A percentile compares a stretch with the other conserved stretches of the same genome.
Conservation (phyloP, 106 monocot species). For the Dendrobium catenatum region DNA sequence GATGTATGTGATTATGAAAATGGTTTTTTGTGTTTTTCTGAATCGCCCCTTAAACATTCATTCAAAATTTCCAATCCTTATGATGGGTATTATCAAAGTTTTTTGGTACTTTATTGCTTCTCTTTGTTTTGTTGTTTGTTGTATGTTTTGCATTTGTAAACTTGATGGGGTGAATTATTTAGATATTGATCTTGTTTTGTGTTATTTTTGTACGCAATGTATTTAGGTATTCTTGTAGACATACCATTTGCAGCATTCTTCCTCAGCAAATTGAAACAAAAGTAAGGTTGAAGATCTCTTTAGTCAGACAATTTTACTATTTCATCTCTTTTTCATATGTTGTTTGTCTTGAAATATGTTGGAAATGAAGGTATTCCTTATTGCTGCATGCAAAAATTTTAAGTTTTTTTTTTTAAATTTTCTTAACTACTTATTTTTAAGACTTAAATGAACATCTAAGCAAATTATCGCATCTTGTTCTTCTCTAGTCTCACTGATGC, state of each 20-base stretch:
- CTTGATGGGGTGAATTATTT: background rate
- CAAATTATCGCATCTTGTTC: background rate
- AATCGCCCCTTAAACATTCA: too few relatives aligned
- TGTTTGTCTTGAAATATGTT: background rate
- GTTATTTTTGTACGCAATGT: constrained; percentile 73
- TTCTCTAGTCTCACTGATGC: background rate
- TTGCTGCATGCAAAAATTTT: background rate
- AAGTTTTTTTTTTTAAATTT: background rate
- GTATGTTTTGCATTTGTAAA: background rate
- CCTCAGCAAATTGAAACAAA: constrained; percentile 92
- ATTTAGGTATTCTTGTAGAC: constrained; percentile 95
- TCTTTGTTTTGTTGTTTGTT: background rate
- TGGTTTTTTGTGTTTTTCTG: too few relatives aligned
- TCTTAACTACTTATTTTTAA: background rate
- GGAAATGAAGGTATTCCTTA: background rate
- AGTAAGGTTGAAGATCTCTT: constrained; percentile 39
- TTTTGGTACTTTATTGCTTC: background rate
- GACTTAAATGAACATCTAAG: background rate
- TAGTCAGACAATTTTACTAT: background rate
- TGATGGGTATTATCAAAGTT: background rate
- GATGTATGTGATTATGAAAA: too few relatives aligned
- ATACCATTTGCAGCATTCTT: constrained; percentile 95
- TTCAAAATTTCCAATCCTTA: too few relatives aligned
- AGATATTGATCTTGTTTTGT: background rate
- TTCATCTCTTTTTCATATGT: background rate